Base-by-base conservation (phyloP, 2,329 filamentous ascomycete species). In the Gliomastix tumulicola region DNA sequence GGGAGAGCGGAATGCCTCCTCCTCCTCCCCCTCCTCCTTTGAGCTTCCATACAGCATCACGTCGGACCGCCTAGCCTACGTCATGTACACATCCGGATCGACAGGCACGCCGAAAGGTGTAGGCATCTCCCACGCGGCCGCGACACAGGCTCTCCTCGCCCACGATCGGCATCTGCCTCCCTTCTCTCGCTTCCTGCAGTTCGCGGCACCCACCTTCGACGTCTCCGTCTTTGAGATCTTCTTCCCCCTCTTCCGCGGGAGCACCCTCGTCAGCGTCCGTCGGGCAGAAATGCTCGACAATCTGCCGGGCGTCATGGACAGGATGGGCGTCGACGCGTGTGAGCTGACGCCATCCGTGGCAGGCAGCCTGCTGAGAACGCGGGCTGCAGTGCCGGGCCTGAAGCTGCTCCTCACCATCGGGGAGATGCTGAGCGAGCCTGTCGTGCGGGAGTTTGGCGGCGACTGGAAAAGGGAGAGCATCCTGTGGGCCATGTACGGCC, bases 191-290 rank as follows among this genome's bases (percentile, higher is more conserved):
- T 95, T 96, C 55, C 71, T 96, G 1, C 89, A 96, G 55, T 95
- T 95, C 56, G 89, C 89, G 5, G 83, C 88, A 4, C 87, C 89
- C 1, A 95, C 88, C 0, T 96, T 96, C 54, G 89, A 96, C 57
- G 89, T 96, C 7, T 94, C 87, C 0, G 82, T 95, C 6, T 96
- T 96, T 54, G 89, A 96, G 54, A 89, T 94, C 7, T 95, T 95
- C 68, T 95, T 95, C 45, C 84, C 89, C 0, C 65, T 89, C 13
- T 82, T 80, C 43, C 71, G 87, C 39, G 84, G 84, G 3, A 66
- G 66, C 17, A 94, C 87, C 0, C 63, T 96, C 3, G 76, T 90
- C 33, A 75, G 77, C 38, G 87, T 82, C 45, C 72, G 79, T 38
- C 76, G 88, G 20, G 66, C 69, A 34, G 67, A 75, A 22, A 76